These are phyloP conservation scores for Chlorella sp. DNA, from an alignment of 139 green algal species.

Conservation along the genomic window DNA sequence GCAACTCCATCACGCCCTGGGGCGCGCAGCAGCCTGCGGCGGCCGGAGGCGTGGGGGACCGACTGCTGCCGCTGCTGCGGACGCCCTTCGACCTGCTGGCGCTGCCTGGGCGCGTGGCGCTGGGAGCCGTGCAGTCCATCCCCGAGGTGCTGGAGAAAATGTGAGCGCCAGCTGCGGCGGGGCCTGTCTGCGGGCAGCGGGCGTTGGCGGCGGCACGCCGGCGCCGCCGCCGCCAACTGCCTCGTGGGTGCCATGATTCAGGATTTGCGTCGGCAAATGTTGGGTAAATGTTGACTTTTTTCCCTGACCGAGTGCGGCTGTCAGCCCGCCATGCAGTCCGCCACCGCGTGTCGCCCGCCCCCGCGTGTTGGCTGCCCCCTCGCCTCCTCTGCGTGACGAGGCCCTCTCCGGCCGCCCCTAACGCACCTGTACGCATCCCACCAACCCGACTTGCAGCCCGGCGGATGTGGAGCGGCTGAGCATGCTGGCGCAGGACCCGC, in stretches of 20 bases:
- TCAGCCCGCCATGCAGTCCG: too few relatives aligned
- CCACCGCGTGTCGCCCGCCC: too few relatives aligned
- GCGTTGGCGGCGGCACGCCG: not conserved
- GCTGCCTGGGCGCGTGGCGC: conserved; percentile 28
- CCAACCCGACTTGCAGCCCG: conserved; percentile 41
- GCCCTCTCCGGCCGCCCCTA: not conserved
- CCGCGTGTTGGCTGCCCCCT: not conserved
- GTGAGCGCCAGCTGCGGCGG: conserved; percentile 5
- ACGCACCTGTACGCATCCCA: not conserved
- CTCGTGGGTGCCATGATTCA: too few relatives aligned
- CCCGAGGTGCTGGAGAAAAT: conserved; percentile 32
- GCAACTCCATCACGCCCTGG: not conserved
- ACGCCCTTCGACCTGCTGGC: conserved; percentile 39
- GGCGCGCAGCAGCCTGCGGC: not conserved
- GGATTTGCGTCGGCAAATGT: too few relatives aligned
- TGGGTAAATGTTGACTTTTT: too few relatives aligned
- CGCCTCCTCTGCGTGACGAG: too few relatives aligned
- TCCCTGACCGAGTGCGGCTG: too few relatives aligned
- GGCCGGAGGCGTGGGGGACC: conserved; percentile 5
- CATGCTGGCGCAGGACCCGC: conserved; percentile 65
- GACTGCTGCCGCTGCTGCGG: conserved; percentile 29
- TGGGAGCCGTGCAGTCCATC: conserved; percentile 33
- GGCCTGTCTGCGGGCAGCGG: too few relatives aligned
- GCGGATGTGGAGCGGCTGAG: conserved; percentile 57
- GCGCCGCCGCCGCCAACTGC: not conserved